Evolutionary conservation across 179 eudicot species (phyloP), one percentile per base, ranked within the genome.

Genomic region (Beta lomatogona): DNA sequence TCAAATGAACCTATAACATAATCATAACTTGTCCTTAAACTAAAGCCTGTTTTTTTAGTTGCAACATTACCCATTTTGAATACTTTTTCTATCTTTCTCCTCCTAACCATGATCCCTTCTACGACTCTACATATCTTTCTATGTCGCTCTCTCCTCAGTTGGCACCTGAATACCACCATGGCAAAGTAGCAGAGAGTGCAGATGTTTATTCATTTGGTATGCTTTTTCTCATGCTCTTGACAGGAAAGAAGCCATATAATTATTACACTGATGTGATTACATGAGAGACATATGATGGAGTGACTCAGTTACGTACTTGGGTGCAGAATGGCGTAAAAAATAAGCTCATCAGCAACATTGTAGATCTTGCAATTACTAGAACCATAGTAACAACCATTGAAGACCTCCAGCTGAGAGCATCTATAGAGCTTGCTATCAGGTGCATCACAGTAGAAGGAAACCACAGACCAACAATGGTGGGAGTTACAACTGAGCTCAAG

Each of bases 171-270:
- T 70, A 25, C 25, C 4, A 12, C 2, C 22, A 9, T 71, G 75
- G 75, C 4, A 46, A 21, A 71, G 54, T 71, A 9, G 36, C 57
- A 18, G 57, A 71, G 58, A 46, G 15, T 45, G 3, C 75, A 2
- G 58, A 48, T 6, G 75, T 71, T 14, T 71, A 19, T 48, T 46
- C 57, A 8, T 71, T 71, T 71, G 75, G 58, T 48, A 57, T 48
- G 57, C 15, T 71, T 71, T 52, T 71, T 10, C 54, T 71, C 4
- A 6, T 15, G 45, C 71, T 67, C 46, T 67, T 67, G 15, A 67
- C 71, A 12, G 71, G 71, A 36, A 45, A 52, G 16, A 3, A 8
- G 6, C 58, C 58, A 36, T 36, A 36, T 36, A 2, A 36, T 36
- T 36, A 36, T 36, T 36, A 36, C 19, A n/a, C 19, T 9, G 8